Evolutionary conservation across 352 stramenopile genomes (phyloP).

Genomic region (Globisporangium parvum): DNA sequence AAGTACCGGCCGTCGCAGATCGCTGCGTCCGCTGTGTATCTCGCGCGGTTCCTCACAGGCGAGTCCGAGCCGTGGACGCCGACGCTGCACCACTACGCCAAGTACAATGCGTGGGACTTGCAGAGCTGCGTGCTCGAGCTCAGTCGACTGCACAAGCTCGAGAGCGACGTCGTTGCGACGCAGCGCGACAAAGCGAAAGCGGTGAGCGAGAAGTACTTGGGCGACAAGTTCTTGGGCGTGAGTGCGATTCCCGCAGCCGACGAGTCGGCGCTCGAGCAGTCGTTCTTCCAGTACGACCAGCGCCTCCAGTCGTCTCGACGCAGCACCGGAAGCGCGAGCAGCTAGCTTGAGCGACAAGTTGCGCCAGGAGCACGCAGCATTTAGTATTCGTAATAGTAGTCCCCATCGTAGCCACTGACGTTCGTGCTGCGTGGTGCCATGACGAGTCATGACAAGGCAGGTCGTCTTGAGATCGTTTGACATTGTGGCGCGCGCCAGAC

Average conservation of each 20-base stretch:
- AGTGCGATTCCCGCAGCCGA: constrained; percentile 43
- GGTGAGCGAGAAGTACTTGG: constrained; percentile 78
- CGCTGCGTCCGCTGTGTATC: constrained; percentile 69
- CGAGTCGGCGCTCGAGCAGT: constrained; percentile 38
- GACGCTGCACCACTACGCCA: constrained; percentile 73
- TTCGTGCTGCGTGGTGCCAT: background rate
- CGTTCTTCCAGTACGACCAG: constrained; percentile 27
- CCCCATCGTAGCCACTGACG: background rate
- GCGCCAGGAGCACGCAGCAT: background rate
- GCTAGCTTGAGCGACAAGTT: background rate
- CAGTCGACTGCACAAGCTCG: constrained; percentile 48
- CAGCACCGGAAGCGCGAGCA: constrained; percentile 1
- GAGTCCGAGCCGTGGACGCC: constrained; percentile 65
- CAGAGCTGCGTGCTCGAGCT: constrained; percentile 62
- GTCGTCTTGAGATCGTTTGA: too few relatives aligned
- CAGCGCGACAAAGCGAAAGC: constrained; percentile 78
- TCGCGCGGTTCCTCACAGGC: constrained; percentile 59
- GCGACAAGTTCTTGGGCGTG: constrained; percentile 54
- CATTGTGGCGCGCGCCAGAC: too few relatives aligned
- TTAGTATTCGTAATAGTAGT: constrained; percentile 1
- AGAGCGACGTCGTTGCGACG: constrained; percentile 51
- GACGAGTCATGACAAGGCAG: too few relatives aligned
- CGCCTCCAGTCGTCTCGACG: constrained; percentile 3
- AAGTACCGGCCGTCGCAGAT: constrained; percentile 64
- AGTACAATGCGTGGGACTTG: constrained; percentile 69